Conservation (phyloP, 257 asterid species). For the Jaltomata sinuosa region DNA sequence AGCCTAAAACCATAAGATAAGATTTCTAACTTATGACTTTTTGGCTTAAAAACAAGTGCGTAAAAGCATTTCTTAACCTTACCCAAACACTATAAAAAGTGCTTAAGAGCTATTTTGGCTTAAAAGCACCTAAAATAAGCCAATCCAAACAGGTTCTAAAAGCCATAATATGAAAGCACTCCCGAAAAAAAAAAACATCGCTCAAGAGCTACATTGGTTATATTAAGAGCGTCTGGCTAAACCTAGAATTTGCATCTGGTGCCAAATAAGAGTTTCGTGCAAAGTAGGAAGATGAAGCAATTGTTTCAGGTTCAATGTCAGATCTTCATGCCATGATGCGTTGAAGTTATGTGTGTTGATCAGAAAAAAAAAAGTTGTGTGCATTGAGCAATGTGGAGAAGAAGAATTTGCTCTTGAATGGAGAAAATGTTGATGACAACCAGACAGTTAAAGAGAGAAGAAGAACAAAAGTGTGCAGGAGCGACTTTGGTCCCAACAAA, state of each 20-base stretch:
- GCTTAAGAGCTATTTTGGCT: too few species aligned
- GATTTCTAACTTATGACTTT: too few species aligned
- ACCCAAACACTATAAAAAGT: too few species aligned
- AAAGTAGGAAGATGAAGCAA: not conserved
- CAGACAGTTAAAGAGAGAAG: not conserved
- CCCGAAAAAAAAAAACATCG: not conserved
- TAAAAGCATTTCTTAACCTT: too few species aligned
- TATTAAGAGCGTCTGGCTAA: not conserved
- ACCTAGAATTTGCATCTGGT: not conserved
- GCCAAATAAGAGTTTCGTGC: not conserved
- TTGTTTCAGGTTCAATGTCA: not conserved
- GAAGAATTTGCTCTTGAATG: not conserved
- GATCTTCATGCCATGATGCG: not conserved
- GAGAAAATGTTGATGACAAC: not conserved
- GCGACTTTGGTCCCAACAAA: not conserved
- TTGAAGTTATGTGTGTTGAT: not conserved
- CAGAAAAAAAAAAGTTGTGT: not conserved
- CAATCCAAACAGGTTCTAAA: too few species aligned
- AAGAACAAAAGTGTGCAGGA: not conserved
- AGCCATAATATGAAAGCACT: not conserved
- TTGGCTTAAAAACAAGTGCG: too few species aligned
- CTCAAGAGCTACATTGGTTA: not conserved
- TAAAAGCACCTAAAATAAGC: too few species aligned
- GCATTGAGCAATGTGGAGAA: not conserved
- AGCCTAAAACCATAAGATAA: too few species aligned